Conservation (phyloP, 768 basidiomycete genomes). For the Lentinus tigrinus region DNA sequence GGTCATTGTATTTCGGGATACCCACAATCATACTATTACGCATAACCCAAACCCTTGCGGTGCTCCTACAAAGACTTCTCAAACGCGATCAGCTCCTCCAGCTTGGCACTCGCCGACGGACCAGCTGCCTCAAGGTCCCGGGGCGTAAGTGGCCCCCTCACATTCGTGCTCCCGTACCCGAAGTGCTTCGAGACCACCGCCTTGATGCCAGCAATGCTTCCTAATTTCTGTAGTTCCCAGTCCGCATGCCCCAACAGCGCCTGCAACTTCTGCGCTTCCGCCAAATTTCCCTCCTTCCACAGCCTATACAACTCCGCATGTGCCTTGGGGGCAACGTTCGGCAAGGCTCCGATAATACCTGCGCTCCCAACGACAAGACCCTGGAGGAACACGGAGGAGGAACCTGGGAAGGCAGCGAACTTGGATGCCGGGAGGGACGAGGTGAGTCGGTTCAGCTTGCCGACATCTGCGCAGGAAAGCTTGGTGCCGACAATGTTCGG, state of each 20-base stretch:
- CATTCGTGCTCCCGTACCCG: constrained; percentile 52
- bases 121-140: constrained; percentile 18
- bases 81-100: constrained; percentile 30
- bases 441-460: constrained; percentile 77
- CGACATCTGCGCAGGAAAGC: constrained; percentile 82
- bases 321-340: constrained; percentile 48
- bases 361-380: constrained; percentile 42
- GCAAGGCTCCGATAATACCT: constrained; percentile 43
- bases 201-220: constrained; percentile 70
- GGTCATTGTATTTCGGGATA: constrained; percentile 10
- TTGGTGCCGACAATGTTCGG: constrained; percentile 87
- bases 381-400: constrained; percentile 61
- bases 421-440: constrained; percentile 50
- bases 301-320: constrained; percentile 51
- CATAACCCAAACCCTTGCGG: background rate
- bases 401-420: constrained; percentile 75
- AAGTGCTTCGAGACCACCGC: constrained; percentile 60
- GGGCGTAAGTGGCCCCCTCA: constrained; percentile 28
- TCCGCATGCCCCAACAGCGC: constrained; percentile 64
- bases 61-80: constrained; percentile 27
- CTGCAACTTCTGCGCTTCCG: constrained; percentile 63
- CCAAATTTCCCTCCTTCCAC: constrained; percentile 49
- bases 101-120: constrained; percentile 12
- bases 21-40: background rate
- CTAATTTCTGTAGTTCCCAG: constrained; percentile 60